Evolutionary conservation across 2,329 filamentous ascomycete genomes (phyloP).

Genomic region (Sporothrix euskadiensis): DNA sequence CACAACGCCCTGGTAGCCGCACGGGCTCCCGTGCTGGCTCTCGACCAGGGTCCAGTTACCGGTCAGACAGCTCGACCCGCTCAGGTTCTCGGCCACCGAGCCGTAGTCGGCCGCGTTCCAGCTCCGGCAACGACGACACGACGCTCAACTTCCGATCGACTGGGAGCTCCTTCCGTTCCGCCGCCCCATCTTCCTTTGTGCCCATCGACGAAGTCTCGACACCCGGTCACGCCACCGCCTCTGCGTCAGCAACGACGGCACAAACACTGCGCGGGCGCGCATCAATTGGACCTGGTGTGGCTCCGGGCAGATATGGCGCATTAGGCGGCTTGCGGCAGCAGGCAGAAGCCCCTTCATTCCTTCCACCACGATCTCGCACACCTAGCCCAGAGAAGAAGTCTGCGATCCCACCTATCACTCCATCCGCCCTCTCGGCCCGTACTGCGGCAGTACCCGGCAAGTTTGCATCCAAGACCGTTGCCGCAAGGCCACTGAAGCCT

Average conservation of each 20-base stretch:
- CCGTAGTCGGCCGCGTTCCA: constrained; percentile 59
- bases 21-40: constrained; percentile 38
- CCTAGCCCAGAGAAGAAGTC: constrained; percentile 45
- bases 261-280: constrained; percentile 38
- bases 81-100: constrained; percentile 53
- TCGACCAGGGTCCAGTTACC: constrained; percentile 61
- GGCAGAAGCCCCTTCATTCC: constrained; percentile 18
- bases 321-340: constrained; percentile 26
- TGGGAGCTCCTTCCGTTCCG: constrained; percentile 47
- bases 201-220: constrained; percentile 48
- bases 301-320: constrained; percentile 9
- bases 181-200: constrained; percentile 40
- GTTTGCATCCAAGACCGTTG: constrained; percentile 50
- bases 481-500: constrained; percentile 49
- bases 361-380: constrained; percentile 39
- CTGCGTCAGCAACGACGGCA: constrained; percentile 35
- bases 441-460: constrained; percentile 37
- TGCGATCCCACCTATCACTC: constrained; percentile 26
- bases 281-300: constrained; percentile 26
- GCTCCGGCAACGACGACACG: constrained; percentile 50
- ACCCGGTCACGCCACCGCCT: constrained; percentile 36
- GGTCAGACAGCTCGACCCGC: constrained; percentile 58
- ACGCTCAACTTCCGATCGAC: constrained; percentile 47
- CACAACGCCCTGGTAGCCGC: constrained; percentile 31
- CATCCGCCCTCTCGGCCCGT: constrained; percentile 32